Conservation (phyloP, 768 basidiomycete species). For the Mycena kentingensis region DNA sequence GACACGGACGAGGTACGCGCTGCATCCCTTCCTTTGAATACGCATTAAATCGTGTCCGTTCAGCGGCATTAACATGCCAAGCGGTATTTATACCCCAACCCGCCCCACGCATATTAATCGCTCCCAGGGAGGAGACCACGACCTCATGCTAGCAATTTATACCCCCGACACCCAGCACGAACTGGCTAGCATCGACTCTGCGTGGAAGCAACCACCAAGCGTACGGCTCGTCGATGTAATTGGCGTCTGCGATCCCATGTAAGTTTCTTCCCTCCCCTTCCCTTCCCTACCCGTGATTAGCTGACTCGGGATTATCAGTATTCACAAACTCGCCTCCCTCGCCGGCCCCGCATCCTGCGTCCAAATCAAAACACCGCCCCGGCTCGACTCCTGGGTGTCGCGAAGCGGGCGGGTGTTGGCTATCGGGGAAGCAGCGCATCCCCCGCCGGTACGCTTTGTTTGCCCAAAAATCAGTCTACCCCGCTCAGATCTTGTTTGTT, state of each 20-base stretch:
- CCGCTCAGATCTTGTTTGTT: too few relatives aligned
- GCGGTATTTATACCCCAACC: background rate
- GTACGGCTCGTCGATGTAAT: conserved; percentile 1
- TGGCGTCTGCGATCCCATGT: conserved; percentile 6
- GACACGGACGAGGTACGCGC: too few relatives aligned
- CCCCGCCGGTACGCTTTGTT: conserved; percentile 13
- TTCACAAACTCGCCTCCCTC: conserved; percentile 3
- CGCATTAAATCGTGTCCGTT: too few relatives aligned
- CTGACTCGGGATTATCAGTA: background rate
- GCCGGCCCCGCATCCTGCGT: conserved; percentile 6
- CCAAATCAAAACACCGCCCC: conserved; percentile 2
- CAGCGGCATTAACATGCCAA: too few relatives aligned
- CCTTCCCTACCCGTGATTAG: too few relatives aligned
- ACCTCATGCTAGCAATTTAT: background rate
- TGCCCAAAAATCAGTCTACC: too few relatives aligned
- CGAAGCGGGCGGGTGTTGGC: conserved; percentile 3
- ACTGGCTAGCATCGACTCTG: too few relatives aligned
- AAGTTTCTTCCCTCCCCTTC: background rate
- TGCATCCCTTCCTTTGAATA: too few relatives aligned
- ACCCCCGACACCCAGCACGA: conserved; percentile 9
- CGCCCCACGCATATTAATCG: too few relatives aligned
- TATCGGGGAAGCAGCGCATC: conserved; percentile 16
- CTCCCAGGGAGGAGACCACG: background rate
- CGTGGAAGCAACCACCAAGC: background rate
- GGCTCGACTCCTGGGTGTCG: conserved; percentile 11